Base-by-base conservation (phyloP, 2,329 filamentous ascomycete genomes). In the Plenodomus lindquistii region DNA sequence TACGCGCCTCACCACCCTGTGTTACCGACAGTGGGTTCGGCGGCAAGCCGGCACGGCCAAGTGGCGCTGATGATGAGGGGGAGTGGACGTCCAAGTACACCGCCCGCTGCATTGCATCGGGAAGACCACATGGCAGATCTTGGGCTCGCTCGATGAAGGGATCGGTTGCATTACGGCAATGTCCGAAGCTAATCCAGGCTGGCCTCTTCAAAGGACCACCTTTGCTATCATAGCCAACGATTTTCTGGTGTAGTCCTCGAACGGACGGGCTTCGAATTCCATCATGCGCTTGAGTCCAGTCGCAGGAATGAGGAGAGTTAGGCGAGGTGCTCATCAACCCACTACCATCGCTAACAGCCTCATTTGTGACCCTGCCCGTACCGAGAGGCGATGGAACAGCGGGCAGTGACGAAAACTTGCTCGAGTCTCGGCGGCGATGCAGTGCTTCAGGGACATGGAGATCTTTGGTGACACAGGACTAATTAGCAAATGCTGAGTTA, bases 81-180 rank as follows among this genome's bases (percentile, higher is more conserved):
- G 39, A 36, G 8, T 21, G 41, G 5, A 27, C 22, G 37, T 13
- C 6, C 7, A 42, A 24, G 18, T 36, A 20, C 9, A 29, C 24
- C 2, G n/a, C 22, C n/a, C 18, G 16, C 36, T 24, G 39, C 8
- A 18, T 20, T 16, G 35, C 15, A 8, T 27, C 22, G 5, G 42
- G 50, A 21, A 24, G 34, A 13, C 36, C 19, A 19, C 13, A 11
- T n/a, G 20, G 44, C 17, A 35, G 18, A 2, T 42, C 27, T 13
- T 44, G 13, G 5, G 27, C 19, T 16, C 29, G 7, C 8, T 47
- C 42, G 1, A 46, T 24, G 9, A 55, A 55, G 6, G 52, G 52
- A 42, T 55, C 52, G 7, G 52, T 47, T 18, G 42, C 19, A 35
- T 46, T 46, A 1, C 52, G 20, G 3, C 24, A 18, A 27, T 49